Evolutionary conservation across 345 rosid species (phyloP).

Genomic region (Theobroma cacao): DNA sequence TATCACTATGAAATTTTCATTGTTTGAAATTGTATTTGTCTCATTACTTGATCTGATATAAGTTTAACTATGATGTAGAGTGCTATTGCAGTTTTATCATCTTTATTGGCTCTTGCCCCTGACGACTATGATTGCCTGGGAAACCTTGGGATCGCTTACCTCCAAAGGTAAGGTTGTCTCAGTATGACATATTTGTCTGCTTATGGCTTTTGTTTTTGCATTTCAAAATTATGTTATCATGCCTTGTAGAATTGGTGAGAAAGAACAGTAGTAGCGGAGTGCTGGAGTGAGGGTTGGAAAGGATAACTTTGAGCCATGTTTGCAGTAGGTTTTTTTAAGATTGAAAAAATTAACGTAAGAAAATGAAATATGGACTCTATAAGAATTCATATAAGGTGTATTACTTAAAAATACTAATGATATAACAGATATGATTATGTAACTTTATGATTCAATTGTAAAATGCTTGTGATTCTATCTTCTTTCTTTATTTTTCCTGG

Average conservation of each 20-base stretch:
- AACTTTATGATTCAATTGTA: not conserved
- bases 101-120: conserved; percentile 60
- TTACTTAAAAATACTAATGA: not conserved
- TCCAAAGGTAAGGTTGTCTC: conserved; percentile 58
- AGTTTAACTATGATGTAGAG: conserved; percentile 42
- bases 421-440: not conserved
- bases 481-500: not conserved
- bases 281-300: not conserved
- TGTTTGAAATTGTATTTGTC: conserved; percentile 14
- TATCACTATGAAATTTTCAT: conserved; percentile 23
- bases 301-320: not conserved
- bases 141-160: conserved; percentile 87
- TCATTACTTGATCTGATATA: conserved; percentile 16
- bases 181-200: not conserved
- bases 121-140: conserved; percentile 85
- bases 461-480: not conserved
- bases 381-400: not conserved
- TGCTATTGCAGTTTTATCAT: conserved; percentile 72
- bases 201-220: not conserved
- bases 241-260: not conserved
- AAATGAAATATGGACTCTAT: not conserved
- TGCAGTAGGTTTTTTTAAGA: not conserved
- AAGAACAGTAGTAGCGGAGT: not conserved
- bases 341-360: not conserved
- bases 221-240: not conserved